Conservation (phyloP, 768 basidiomycete species). For the Hebeloma cylindrosporum region DNA sequence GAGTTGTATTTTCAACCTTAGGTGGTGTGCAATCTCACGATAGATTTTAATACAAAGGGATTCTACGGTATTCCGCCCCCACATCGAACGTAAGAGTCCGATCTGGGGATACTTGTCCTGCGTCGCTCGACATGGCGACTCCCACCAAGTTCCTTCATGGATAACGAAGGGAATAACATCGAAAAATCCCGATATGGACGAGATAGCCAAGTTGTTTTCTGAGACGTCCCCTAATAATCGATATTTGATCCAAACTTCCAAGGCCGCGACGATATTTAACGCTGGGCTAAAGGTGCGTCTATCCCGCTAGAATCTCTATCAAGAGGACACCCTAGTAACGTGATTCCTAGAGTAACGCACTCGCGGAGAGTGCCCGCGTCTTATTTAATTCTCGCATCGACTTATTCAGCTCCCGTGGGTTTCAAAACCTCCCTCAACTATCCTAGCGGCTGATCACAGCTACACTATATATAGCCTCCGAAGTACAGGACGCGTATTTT, state of each 20-base stretch:
- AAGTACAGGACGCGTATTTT: slow-evolving; percentile 18
- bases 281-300: slow-evolving; percentile 29
- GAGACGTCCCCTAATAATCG: slow-evolving; percentile 21
- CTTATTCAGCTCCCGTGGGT: slow-evolving; percentile 28
- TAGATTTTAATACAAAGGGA: slow-evolving; percentile 17
- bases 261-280: slow-evolving; percentile 29
- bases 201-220: slow-evolving; percentile 24
- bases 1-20: not conserved
- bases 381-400: slow-evolving; percentile 30
- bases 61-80: slow-evolving; percentile 26
- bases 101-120: slow-evolving; percentile 32
- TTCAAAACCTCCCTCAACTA: not conserved
- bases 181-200: slow-evolving; percentile 22
- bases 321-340: too few relatives aligned
- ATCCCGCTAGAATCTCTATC: too few relatives aligned
- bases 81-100: slow-evolving; percentile 23
- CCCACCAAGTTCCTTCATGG: slow-evolving; percentile 23
- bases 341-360: slow-evolving; percentile 25
- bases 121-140: slow-evolving; percentile 24
- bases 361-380: slow-evolving; percentile 27
- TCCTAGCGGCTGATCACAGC: not conserved
- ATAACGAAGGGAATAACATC: slow-evolving; percentile 22
- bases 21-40: not conserved
- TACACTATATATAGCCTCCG: slow-evolving; percentile 13
- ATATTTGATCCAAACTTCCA: slow-evolving; percentile 31